phyloP scores from a whole-genome alignment of 306 rosid genomes.

The Gillenia trifoliata region DNA sequence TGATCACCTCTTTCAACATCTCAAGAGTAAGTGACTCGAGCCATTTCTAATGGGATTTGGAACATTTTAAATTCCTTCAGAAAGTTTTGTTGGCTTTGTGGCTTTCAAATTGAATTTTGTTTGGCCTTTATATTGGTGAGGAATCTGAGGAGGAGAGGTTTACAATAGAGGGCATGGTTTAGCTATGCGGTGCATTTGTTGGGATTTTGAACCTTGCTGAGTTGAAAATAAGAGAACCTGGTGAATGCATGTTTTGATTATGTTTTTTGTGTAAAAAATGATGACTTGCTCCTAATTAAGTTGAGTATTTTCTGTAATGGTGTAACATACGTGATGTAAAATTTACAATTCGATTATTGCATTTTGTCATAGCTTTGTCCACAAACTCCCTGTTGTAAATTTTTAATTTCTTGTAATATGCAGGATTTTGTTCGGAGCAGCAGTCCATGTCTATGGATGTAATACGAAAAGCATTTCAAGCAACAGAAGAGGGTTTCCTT shows the following conservation, averaged over 20 bases:
- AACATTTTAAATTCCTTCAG: neutral
- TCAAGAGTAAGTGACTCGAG: slow-evolving; percentile 35
- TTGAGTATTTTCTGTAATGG: neutral
- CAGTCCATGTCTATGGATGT: slow-evolving; percentile 72
- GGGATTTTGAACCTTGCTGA: neutral
- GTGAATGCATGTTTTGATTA: neutral
- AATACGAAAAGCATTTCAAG: slow-evolving; percentile 83
- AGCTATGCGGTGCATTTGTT: neutral
- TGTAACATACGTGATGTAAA: neutral
- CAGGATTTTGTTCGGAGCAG: slow-evolving; percentile 81
- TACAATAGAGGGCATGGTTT: neutral
- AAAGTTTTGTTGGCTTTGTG: neutral
- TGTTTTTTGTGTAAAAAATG: neutral
- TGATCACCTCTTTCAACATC: slow-evolving; percentile 49
- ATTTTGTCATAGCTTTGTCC: neutral
- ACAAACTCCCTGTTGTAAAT: neutral
- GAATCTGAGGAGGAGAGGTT: neutral
- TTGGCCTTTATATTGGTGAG: neutral
- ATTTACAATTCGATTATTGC: neutral
- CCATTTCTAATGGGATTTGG: neutral
- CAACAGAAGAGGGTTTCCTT: slow-evolving; percentile 82
- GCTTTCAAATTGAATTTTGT: neutral
- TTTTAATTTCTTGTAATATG: slow-evolving; percentile 16
- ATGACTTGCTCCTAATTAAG: neutral
- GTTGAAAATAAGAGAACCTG: slow-evolving; percentile 2